Conservation (phyloP, 306 rosid genomes). For the Rosa rugosa region DNA sequence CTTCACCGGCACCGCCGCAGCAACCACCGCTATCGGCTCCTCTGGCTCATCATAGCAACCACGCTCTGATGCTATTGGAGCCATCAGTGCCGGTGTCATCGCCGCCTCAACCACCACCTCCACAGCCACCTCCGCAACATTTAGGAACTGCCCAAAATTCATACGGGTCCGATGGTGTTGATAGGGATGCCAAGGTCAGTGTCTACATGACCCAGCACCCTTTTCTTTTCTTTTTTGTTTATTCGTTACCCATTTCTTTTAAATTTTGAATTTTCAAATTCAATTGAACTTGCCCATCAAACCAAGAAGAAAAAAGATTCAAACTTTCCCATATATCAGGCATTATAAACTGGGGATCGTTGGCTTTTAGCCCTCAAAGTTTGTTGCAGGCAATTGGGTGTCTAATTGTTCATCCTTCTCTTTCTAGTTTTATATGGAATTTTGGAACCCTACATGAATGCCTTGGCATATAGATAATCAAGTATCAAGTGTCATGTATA, state of each 20-base stretch:
- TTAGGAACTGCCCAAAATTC: conserved; percentile 54
- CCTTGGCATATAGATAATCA: neutral
- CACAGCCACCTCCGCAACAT: conserved; percentile 23
- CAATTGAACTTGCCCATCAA: neutral
- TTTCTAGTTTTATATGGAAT: neutral
- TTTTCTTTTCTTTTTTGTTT: neutral
- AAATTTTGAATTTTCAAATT: neutral
- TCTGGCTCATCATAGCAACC: conserved; percentile 16
- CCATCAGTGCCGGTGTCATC: conserved; percentile 33
- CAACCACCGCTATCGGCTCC: neutral
- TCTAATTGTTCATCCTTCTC: neutral
- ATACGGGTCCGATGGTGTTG: conserved; percentile 76
- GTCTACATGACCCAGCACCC: neutral
- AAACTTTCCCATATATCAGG: neutral
- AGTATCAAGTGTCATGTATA: neutral
- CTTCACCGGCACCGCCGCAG: neutral
- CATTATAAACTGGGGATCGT: neutral
- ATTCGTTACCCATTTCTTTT: neutral
- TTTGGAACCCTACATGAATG: neutral
- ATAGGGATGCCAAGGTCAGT: conserved; percentile 65
- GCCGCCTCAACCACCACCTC: conserved; percentile 28
- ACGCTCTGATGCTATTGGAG: conserved; percentile 53
- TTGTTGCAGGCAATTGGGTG: neutral
- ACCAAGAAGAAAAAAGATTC: neutral
- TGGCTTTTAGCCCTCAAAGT: neutral